These are phyloP conservation scores for Magnolia officinalis DNA, from an alignment of 164 flowering plant genomes.

Conservation along the genomic window DNA sequence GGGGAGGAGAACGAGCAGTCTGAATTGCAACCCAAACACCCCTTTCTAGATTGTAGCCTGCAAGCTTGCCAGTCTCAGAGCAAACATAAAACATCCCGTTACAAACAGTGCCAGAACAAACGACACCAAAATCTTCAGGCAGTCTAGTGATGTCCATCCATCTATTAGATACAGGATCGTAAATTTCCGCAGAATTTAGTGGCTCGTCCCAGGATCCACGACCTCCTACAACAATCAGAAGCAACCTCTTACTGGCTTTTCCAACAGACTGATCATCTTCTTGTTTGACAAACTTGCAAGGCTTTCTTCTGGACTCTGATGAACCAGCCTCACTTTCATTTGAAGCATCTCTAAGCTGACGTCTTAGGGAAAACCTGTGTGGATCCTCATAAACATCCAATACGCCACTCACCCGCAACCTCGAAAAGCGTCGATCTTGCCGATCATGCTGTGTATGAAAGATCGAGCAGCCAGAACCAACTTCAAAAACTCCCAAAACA, in stretches of 20 bases:
- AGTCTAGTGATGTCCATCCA: conserved; percentile 76
- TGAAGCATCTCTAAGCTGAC: conserved; percentile 44
- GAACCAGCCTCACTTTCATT: conserved; percentile 43
- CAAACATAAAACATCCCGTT: conserved; percentile 71
- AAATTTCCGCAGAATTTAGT: conserved; percentile 81
- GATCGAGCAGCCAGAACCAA: conserved; percentile 42
- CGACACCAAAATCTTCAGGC: conserved; percentile 75
- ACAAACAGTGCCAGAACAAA: conserved; percentile 75
- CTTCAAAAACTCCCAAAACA: conserved; percentile 66
- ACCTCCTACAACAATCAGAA: conserved; percentile 87
- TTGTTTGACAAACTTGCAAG: conserved; percentile 32
- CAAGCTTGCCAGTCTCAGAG: conserved; percentile 78
- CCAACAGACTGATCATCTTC: conserved; percentile 29
- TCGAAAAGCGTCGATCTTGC: conserved; percentile 50
- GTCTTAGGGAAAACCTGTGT: conserved; percentile 82
- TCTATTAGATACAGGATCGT: conserved; percentile 73
- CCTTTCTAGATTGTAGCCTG: conserved; percentile 74
- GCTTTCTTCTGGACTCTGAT: conserved; percentile 32
- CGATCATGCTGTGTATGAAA: conserved; percentile 42
- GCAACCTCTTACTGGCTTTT: conserved; percentile 44
- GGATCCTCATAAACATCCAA: conserved; percentile 97
- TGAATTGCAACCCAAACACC: conserved; percentile 76
- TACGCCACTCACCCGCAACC: conserved; percentile 62
- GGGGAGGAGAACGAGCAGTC: conserved; percentile 66
- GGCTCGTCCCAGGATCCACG: conserved; percentile 89